A percentile compares a stretch with the other conserved stretches of the same genome.
Evolutionary conservation across 2,329 filamentous ascomycete genomes (phyloP).

Genomic region (Diplodia intermedia): DNA sequence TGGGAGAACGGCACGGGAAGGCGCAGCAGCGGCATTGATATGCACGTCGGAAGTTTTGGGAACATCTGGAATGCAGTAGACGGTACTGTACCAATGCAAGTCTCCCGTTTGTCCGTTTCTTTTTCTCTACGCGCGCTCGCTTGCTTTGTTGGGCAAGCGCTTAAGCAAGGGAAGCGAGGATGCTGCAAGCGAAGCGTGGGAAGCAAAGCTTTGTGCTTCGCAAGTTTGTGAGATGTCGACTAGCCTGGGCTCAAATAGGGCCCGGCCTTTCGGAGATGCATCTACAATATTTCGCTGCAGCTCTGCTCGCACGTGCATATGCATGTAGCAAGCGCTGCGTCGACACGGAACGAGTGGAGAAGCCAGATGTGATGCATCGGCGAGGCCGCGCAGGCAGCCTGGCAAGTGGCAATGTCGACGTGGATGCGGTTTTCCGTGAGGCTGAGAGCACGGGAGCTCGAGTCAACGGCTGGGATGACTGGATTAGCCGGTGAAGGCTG

Average conservation of each 20-base stretch:
- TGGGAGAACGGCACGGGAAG: conserved; percentile 15
- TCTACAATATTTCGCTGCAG: background rate
- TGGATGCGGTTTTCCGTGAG: background rate
- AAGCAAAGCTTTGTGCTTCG: background rate
- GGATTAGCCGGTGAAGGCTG: conserved; percentile 10
- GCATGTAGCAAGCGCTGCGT: conserved; percentile 11
- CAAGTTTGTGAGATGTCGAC: background rate
- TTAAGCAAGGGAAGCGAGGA: background rate
- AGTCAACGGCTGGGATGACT: background rate
- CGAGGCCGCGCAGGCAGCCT: conserved; percentile 1
- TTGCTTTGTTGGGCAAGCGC: background rate
- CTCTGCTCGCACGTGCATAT: background rate
- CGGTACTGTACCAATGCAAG: conserved; percentile 19
- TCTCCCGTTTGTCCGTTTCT: conserved; percentile 1
- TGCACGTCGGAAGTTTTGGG: background rate
- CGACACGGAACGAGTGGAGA: background rate
- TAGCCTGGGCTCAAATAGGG: background rate
- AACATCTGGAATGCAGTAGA: conserved; percentile 16
- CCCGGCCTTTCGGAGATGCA: background rate
- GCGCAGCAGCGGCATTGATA: background rate
- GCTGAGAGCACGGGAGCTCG: conserved; percentile 10
- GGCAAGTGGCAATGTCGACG: background rate
- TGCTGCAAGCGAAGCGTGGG: background rate
- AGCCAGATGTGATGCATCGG: background rate
- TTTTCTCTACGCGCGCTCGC: conserved; percentile 19